Base-by-base conservation (phyloP, 2,329 filamentous ascomycete genomes). In the Pseudocercospora eumusae region DNA sequence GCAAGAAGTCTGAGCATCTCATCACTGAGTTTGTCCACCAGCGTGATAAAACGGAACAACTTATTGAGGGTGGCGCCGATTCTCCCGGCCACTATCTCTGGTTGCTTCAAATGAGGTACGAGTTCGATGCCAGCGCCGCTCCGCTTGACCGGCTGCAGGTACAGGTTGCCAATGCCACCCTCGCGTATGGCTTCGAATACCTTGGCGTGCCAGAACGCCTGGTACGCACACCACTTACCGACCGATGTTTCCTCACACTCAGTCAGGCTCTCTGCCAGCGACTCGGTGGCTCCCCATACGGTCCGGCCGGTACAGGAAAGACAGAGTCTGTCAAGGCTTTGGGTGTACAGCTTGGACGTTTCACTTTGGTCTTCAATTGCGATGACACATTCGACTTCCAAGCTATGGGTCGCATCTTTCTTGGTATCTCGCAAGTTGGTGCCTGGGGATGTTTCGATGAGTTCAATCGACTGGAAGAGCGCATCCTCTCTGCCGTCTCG, bases 401-500 rank as follows among this genome's bases (percentile, higher is more conserved):
- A 74, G 95, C 95, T 56, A 99, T 99, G 95, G 96, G 96, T 13
- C 91, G 95, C 69, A 99, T 99, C 71, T 99, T 99, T 84, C 84
- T 99, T 36, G 95, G 95, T 84, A 96, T 99, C 65, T 99, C 96
- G 76, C 95, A 99, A 76, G 95, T 99, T 53, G 95, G 95, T 75
- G 95, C 95, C 4, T 99, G 95, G 95, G 96, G 96, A 72, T 99
- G 95, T 81, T 99, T 99, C 77, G 95, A 99, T 74, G 95, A 99
- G 81, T 99, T 99, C 83, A 99, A 99, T 78, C 91, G 95, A 84
- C 83, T 99, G 20, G 95, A 99, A 73, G 95, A 99, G 80, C 88
- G 95, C 67, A 99, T 99, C 64, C 79, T 99, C 64, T 99, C 96
- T 49, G 95, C 95, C 18, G 96, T 99, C 15, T 99, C 96, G 20